These are phyloP conservation scores for Sporothrix phasma DNA, from an alignment of 2,329 filamentous ascomycete genomes.

Conservation along the genomic window DNA sequence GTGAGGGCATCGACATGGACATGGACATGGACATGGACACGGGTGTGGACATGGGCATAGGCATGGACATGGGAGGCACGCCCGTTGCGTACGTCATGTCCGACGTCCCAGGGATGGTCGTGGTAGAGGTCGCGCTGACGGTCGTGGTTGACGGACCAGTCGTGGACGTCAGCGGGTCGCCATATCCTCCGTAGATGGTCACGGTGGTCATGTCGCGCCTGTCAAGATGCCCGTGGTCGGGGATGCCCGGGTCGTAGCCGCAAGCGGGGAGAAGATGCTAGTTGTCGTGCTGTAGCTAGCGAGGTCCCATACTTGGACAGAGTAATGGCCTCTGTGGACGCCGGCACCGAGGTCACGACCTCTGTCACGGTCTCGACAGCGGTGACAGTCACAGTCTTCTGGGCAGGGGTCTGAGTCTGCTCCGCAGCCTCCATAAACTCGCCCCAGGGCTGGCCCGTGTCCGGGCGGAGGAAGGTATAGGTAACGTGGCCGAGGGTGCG, in stretches of 20 bases:
- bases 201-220: slow-evolving; percentile 6
- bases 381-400: not conserved
- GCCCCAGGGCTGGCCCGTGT: not conserved
- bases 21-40: no score
- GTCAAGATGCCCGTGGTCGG: no score
- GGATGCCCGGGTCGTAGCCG: no score
- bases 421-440: not conserved
- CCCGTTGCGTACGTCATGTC: not conserved
- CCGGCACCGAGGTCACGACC: not conserved
- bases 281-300: not conserved
- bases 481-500: not conserved
- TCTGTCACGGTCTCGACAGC: not conserved
- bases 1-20: not conserved
- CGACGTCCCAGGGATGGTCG: not conserved
- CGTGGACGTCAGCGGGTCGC: not conserved
- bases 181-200: slow-evolving; percentile 5
- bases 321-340: not conserved
- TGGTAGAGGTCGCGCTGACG: not conserved
- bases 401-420: no score
- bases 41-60: no score
- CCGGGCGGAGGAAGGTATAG: not conserved
- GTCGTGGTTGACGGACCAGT: not conserved
- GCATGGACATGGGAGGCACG: not conserved
- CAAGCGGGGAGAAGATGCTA: not conserved
- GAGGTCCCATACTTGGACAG: not conserved